These are phyloP conservation scores for Aspergillus cristatus DNA, from an alignment of 495 filamentous ascomycete species.

Conservation along the genomic window DNA sequence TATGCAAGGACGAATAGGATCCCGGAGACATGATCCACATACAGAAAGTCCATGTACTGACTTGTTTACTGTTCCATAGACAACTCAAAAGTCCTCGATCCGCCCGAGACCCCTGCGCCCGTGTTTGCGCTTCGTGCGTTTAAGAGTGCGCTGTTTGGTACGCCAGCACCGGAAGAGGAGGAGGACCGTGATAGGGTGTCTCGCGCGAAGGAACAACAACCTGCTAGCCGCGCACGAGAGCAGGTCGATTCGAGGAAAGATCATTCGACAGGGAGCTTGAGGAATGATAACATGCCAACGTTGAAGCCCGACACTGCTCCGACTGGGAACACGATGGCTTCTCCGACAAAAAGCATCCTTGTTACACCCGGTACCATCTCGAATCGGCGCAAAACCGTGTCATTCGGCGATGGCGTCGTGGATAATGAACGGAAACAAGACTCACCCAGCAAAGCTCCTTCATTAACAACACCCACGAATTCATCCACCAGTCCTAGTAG, in stretches of 20 bases:
- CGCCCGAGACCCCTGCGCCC: constrained; percentile 86
- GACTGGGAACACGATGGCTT: constrained; percentile 32
- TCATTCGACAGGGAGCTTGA: constrained; percentile 11
- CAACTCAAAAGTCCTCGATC: constrained; percentile 42
- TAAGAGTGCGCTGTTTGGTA: constrained; percentile 85
- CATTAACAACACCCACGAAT: constrained; percentile 22
- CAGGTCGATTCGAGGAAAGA: constrained; percentile 15
- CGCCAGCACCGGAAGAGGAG: constrained; percentile 49
- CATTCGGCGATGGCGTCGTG: constrained; percentile 66
- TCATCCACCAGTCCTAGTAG: constrained; percentile 54
- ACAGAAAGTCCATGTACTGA: constrained; percentile 8
- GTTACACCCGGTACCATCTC: constrained; percentile 79
- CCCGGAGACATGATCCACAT: no score
- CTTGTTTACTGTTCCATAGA: constrained; percentile 15
- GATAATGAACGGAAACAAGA: constrained; percentile 47
- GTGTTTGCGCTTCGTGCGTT: constrained; percentile 90
- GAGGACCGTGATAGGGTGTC: constrained; percentile 9
- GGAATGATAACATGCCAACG: constrained; percentile 15
- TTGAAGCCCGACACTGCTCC: constrained; percentile 16
- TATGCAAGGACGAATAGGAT: no score
- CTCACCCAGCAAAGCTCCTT: constrained; percentile 14
- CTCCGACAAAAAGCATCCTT: constrained; percentile 74
- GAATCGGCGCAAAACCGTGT: constrained; percentile 77
- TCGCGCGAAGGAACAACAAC: constrained; percentile 16
- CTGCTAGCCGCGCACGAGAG: neutral